These are phyloP conservation scores for Ophiorrhiza pumila DNA, from an alignment of 257 asterid genomes.

Conservation along the genomic window DNA sequence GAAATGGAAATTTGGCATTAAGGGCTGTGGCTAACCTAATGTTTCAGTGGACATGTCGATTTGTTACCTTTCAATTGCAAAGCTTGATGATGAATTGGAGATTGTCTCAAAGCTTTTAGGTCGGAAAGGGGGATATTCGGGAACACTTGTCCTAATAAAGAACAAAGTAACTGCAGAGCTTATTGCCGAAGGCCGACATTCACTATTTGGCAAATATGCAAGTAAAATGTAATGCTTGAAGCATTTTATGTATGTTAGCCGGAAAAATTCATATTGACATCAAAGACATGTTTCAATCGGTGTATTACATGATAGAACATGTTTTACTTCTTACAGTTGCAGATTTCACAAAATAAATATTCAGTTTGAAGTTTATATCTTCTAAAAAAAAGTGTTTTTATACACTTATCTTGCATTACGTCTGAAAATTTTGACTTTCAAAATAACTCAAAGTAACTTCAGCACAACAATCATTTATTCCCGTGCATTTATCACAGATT, in stretches of 20 bases:
- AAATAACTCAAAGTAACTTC: too few relatives aligned
- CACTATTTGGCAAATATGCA: slow-evolving; percentile 56
- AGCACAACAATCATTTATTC: too few relatives aligned
- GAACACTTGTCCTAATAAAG: slow-evolving; percentile 57
- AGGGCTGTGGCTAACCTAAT: slow-evolving; percentile 63
- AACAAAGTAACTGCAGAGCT: slow-evolving; percentile 70
- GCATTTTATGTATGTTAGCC: background rate
- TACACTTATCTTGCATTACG: too few relatives aligned
- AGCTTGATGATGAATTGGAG: slow-evolving; percentile 71
- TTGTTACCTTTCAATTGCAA: slow-evolving; percentile 56
- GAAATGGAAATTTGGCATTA: slow-evolving; percentile 48
- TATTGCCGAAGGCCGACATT: slow-evolving; percentile 84
- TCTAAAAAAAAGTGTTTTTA: too few relatives aligned
- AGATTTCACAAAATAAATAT: background rate
- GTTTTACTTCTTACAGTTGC: background rate
- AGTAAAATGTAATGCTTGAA: slow-evolving; percentile 58
- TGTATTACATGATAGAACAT: background rate
- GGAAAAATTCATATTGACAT: background rate
- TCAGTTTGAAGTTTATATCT: background rate
- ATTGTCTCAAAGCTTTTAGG: slow-evolving; percentile 54
- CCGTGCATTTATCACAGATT: too few relatives aligned
- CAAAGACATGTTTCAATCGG: background rate
- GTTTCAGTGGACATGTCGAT: slow-evolving; percentile 82
- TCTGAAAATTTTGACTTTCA: too few relatives aligned
- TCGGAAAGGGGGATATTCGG: slow-evolving; percentile 50